Conservation (phyloP, 805 yeast genomes). For the Candida pseudofarinosa region DNA sequence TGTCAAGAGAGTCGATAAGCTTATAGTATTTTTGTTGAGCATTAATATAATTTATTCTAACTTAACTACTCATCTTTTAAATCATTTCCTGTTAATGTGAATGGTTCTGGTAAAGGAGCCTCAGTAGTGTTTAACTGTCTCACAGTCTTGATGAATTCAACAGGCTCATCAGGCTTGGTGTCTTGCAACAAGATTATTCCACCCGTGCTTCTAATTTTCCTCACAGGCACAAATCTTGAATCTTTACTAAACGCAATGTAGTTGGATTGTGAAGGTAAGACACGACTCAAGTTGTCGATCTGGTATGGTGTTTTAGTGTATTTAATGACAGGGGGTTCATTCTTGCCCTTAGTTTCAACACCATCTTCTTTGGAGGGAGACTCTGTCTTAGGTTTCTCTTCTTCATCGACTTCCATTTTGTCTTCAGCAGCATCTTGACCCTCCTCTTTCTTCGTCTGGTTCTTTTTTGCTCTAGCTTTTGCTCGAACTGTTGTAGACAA, state of each 20-base stretch:
- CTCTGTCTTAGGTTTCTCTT: slow-evolving; percentile 11
- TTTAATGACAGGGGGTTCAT: slow-evolving; percentile 40
- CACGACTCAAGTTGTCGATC: slow-evolving; percentile 78
- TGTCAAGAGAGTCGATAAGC: too few species aligned
- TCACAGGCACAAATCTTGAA: slow-evolving; percentile 76
- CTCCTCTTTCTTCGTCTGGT: slow-evolving; percentile 49
- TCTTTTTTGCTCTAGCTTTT: slow-evolving; percentile 83
- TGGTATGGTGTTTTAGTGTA: slow-evolving; percentile 64
- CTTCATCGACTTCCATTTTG: slow-evolving; percentile 40
- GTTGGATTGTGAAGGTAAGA: slow-evolving; percentile 82
- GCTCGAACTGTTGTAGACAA: slow-evolving; percentile 91
- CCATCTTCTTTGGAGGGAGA: slow-evolving; percentile 28
- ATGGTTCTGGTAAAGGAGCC: slow-evolving; percentile 73
- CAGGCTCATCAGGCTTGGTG: slow-evolving; percentile 54
- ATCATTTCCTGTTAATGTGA: slow-evolving; percentile 55
- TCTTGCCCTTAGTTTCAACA: slow-evolving; percentile 18
- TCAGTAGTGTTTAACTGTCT: slow-evolving; percentile 71
- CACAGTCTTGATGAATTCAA: slow-evolving; percentile 72
- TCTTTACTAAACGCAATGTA: slow-evolving; percentile 74
- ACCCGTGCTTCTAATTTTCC: slow-evolving; percentile 63
- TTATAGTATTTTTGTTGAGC: too few species aligned
- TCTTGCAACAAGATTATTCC: slow-evolving; percentile 75
- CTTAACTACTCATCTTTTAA: slow-evolving; percentile 32
- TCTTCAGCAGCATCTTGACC: slow-evolving; percentile 38
- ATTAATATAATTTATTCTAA: neutral